Conservation (phyloP, 768 basidiomycete species). For the Phanerochaete sordida region DNA sequence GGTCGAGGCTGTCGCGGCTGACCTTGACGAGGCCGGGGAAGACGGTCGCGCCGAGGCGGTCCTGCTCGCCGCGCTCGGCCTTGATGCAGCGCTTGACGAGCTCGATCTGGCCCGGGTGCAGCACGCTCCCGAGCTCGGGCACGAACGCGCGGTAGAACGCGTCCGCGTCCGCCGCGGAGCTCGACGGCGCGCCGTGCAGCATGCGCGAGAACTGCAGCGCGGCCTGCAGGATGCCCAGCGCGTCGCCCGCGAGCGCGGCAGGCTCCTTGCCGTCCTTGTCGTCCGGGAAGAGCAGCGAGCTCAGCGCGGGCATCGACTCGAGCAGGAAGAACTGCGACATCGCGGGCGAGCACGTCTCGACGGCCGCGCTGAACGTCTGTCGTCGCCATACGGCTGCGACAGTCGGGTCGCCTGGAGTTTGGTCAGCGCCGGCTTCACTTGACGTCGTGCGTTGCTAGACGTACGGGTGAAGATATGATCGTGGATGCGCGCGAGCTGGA, state of each 20-base stretch:
- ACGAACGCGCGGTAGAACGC: constrained; percentile 87
- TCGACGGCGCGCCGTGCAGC: constrained; percentile 69
- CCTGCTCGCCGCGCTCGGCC: constrained; percentile 69
- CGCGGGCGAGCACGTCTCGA: constrained; percentile 70
- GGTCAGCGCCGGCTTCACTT: not conserved
- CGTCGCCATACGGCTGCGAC: constrained; percentile 90
- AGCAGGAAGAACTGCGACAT: constrained; percentile 64
- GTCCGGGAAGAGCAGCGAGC: constrained; percentile 42
- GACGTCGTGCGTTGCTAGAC: constrained; percentile 20
- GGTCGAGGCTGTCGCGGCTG: constrained; percentile 36
- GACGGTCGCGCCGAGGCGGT: constrained; percentile 78
- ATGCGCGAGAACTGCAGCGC: constrained; percentile 83
- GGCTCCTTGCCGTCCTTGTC: not conserved
- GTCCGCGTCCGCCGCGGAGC: constrained; percentile 47
- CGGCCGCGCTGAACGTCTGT: constrained; percentile 85
- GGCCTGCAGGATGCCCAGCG: constrained; percentile 55
- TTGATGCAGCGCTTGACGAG: constrained; percentile 78
- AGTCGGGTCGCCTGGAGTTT: constrained; percentile 68
- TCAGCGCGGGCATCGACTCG: constrained; percentile 70
- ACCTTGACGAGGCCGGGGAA: constrained; percentile 90
- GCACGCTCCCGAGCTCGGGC: constrained; percentile 70
- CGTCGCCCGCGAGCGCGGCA: constrained; percentile 11
- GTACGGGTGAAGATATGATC: constrained; percentile 83
- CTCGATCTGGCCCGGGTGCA: constrained; percentile 80
- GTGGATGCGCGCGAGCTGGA: constrained; percentile 82